Evolutionary conservation across 2,329 filamentous ascomycete genomes (phyloP), one percentile per base, ranked within the genome.

Genomic region (Monosporascus ibericus): DNA sequence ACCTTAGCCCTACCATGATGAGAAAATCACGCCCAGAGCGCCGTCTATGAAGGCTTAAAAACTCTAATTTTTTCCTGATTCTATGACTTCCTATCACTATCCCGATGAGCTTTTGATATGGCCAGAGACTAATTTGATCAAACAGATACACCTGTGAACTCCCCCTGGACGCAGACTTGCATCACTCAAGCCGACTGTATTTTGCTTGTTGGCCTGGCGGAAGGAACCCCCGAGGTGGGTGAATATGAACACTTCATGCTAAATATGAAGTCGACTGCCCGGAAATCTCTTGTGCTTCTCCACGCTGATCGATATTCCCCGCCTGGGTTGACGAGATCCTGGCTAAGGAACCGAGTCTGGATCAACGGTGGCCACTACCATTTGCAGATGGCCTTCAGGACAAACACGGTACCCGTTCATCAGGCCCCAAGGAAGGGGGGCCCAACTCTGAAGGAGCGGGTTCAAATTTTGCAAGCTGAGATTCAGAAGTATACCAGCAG

Each of bases 331-430:
- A 96, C 94, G 0, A 79, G 94, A 49, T 84, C 87, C 34, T 99
- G 94, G 94, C 73, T 99, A 15, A 84, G 86, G 56, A 96, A 96
- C 63, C 86, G 94, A 1, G 85, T 95, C 56, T 99, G 94, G 94
- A 94, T 99, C 70, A 99, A 97, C 60, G 94, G 94, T 17, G 92
- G 92, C 5, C 95, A 99, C 67, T 94, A 95, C 65, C 94, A 99
- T 61, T 88, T 99, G 14, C 94, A 99, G 64, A 97, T 99, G 94
- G 80, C 88, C 0, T 92, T 94, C 68, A 83, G 87, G 39, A 79
- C 86, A 3, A 86, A 88, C 46, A 75, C 86, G 1, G 86, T 95
- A 58, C 88, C 91, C 3, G 82, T 88, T 0, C 86, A 91, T 62
- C 81, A 86, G 20, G 85, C 85, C 15, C 80, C 83, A 1, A 90